Evolutionary conservation across 2,329 filamentous ascomycete species (phyloP).

Genomic region (Penicillium decumbens): DNA sequence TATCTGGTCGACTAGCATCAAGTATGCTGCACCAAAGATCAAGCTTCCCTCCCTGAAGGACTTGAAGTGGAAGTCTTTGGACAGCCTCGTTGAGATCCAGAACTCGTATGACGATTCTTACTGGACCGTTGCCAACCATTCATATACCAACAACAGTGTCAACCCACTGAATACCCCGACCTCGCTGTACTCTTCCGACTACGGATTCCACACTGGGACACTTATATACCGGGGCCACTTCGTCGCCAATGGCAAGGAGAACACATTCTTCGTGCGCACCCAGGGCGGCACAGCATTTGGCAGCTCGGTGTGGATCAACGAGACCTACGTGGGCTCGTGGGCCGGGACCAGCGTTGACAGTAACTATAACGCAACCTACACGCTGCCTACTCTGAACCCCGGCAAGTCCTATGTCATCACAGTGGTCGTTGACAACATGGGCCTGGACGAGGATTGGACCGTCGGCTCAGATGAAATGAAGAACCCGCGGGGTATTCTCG

Average conservation of each 20-base stretch:
- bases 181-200: conserved; percentile 65
- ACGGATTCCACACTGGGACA: conserved; percentile 66
- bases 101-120: conserved; percentile 61
- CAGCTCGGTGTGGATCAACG: conserved; percentile 62
- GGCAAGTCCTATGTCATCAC: conserved; percentile 60
- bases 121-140: conserved; percentile 60
- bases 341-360: conserved; percentile 50
- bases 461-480: conserved; percentile 58
- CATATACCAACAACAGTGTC: conserved; percentile 58
- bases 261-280: conserved; percentile 53
- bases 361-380: conserved; percentile 55
- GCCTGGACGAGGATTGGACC: conserved; percentile 62
- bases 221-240: conserved; percentile 69
- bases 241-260: conserved; percentile 57
- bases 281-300: conserved; percentile 66
- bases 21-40: conserved; percentile 50
- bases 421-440: conserved; percentile 68
- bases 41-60: conserved; percentile 54
- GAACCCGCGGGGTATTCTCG: conserved; percentile 53
- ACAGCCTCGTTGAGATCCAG: conserved; percentile 66
- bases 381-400: conserved; percentile 49
- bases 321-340: conserved; percentile 61
- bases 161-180: conserved; percentile 57
- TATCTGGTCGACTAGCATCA: conserved; percentile 50
- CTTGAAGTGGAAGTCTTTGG: conserved; percentile 64